Conservation (phyloP, 1,284 basidiomycete genomes). For the Fistulinella staudtii region DNA sequence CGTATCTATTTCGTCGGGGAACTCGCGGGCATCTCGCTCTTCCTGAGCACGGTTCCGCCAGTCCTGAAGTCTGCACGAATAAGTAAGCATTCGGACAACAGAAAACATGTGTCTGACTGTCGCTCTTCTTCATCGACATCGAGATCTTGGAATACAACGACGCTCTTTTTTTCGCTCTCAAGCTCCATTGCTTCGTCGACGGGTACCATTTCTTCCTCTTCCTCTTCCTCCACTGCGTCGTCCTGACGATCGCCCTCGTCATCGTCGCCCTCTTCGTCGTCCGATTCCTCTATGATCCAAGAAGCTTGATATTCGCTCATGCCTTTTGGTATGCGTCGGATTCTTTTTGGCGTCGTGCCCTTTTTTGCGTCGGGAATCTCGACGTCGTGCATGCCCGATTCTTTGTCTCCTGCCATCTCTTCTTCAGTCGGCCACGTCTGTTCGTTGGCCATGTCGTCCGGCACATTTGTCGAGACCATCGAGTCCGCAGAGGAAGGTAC, state of each 20-base stretch:
- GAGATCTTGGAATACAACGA: conserved; percentile 68
- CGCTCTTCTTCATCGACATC: conserved; percentile 80
- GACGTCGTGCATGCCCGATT: conserved; percentile 25
- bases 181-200: conserved; percentile 57
- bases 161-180: conserved; percentile 47
- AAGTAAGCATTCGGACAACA: conserved; percentile 5
- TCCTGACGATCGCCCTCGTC: conserved; percentile 26
- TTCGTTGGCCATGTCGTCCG: conserved; percentile 88
- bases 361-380: conserved; percentile 62
- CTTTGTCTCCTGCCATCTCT: conserved; percentile 65
- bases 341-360: conserved; percentile 69
- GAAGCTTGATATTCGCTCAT: conserved; percentile 93
- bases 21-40: conserved; percentile 77
- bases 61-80: conserved; percentile 50
- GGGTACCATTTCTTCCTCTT: conserved; percentile 40
- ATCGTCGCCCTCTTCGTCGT: conserved; percentile 54
- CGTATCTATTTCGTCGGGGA: conserved; percentile 98
- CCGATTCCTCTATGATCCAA: conserved; percentile 81
- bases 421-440: conserved; percentile 99
- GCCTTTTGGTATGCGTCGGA: conserved; percentile 80
- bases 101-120: conserved; percentile 54
- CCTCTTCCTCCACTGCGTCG: conserved; percentile 43
- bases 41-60: conserved; percentile 68
- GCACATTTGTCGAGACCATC: conserved; percentile 82
- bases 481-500: conserved; percentile 78